Base-by-base conservation (phyloP, 2,329 filamentous ascomycete genomes). In the Venturiaceae sp. region DNA sequence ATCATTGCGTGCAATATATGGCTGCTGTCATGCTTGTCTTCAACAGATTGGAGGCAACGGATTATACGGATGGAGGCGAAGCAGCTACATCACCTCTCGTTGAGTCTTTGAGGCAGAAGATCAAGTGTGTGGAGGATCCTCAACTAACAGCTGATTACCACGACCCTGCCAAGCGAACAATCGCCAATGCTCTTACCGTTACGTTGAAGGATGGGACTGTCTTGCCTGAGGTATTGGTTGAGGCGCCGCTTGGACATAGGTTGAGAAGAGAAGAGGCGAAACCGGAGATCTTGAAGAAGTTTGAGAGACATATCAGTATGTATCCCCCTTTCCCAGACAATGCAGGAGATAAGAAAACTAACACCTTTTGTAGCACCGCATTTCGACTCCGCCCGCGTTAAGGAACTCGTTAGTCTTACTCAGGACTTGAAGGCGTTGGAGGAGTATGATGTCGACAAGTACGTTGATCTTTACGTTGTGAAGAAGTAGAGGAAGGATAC, bases 1-100 rank as follows among this genome's bases (percentile, higher is more conserved):
- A 99, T 77, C 94, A 99, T 83, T 99, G 94, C 78, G 92, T 99
- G 66, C 62, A 80, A 74, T 99, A 99, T 84, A 99, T 99, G 94
- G 89, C 90, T 71, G 81, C 92, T 63, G 91, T 90, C 68, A 97
- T 97, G 91, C 87, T 99, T 65, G 87, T 88, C 65, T 97, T 92
- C 75, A 90, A 94, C 74, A 91, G 94, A 64, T 87, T 99, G 63
- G 88, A 92, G 67, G 92, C 94, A 55, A 88, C 82, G 64, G 94
- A 99, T 79, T 99, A 99, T 80, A 85, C 85, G 52, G 94, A 99
- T 72, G 90, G 89, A 67, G 83, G 86, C 66, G 92, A 97, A 79
- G 92, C 94, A 55, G 94, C 94, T 63, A 92, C 88, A 60, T 95
- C 90, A 21, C 83, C 85, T 60, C 84, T 96, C 47, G 87, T 99